Conservation (phyloP, 108 stramenopile genomes). For the Fistulifera pelliculosa region DNA sequence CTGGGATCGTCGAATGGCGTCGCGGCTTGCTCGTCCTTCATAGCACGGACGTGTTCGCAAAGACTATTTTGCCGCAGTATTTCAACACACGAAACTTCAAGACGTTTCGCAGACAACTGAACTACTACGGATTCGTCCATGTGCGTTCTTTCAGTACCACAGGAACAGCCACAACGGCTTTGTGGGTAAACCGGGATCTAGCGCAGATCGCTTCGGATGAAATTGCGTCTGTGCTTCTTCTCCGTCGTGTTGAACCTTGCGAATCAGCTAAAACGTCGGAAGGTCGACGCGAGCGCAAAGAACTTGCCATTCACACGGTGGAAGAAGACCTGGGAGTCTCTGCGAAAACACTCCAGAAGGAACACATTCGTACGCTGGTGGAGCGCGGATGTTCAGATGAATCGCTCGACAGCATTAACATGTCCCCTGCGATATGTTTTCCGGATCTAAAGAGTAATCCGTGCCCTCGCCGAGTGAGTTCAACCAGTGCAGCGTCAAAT, state of each 20-base stretch:
- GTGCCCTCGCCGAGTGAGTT: too few relatives aligned
- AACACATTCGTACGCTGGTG: slow-evolving; percentile 42
- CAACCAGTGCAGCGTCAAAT: too few relatives aligned
- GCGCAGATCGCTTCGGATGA: slow-evolving; percentile 36
- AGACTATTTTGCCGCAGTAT: slow-evolving; percentile 79
- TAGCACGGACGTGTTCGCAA: slow-evolving; percentile 77
- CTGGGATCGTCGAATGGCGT: slow-evolving; percentile 76
- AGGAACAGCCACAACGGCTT: slow-evolving; percentile 50
- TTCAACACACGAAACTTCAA: slow-evolving; percentile 92
- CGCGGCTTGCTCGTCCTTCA: slow-evolving; percentile 75
- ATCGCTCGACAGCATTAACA: neutral
- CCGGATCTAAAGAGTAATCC: too few relatives aligned
- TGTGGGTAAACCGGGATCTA: slow-evolving; percentile 80
- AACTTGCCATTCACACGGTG: slow-evolving; percentile 53
- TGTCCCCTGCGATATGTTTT: too few relatives aligned
- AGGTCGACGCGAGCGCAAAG: slow-evolving; percentile 66
- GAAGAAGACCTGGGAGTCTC: slow-evolving; percentile 64
- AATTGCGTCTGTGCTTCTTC: slow-evolving; percentile 56
- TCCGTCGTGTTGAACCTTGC: slow-evolving; percentile 69
- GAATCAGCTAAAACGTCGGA: slow-evolving; percentile 69
- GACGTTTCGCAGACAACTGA: slow-evolving; percentile 84
- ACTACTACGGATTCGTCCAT: slow-evolving; percentile 87
- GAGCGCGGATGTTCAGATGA: slow-evolving; percentile 14
- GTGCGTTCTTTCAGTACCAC: slow-evolving; percentile 62
- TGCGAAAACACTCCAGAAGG: slow-evolving; percentile 34